Evolutionary conservation across 2,329 filamentous ascomycete genomes (phyloP), one percentile per base, ranked within the genome.

Genomic region (Ophiostoma ulmi): DNA sequence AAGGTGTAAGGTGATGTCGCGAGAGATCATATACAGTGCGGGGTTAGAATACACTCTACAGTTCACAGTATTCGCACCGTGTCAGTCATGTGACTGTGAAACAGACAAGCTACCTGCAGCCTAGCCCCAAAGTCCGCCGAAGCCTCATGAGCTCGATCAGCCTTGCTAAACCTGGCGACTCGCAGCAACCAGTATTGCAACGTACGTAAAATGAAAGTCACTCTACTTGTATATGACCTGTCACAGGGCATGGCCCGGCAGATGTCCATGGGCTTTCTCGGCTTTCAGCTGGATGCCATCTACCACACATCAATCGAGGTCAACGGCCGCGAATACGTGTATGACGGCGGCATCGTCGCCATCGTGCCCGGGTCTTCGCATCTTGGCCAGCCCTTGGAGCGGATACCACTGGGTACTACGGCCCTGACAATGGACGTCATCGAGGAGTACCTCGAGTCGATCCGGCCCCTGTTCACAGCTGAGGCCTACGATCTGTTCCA

Each of bases 231-330:
- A 52, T 94, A 94, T 76, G 91, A 94, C 80, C 84, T 94, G 67
- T 94, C 91, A 1, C 80, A 79, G n/a, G 86, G 86, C 26, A 75
- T 88, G 61, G 86, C 86, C 17, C 81, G 83, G 11, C 77, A 87
- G 74, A 81, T 88, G 81, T 87, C 85, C 22, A 79, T 81, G 81
- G 79, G 82, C 72, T 74, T 84, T 70, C 78, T 89, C 11, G 81
- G 85, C 20, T 85, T 87, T 74, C 82, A 86, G 69, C 92, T 97
- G 68, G 94, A 98, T 79, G 95, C 95, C 70, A 88, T 99, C 69
- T 98, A 98, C 75, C 95, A 99, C 79, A 98, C 95, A 0, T 92
- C 94, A 0, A 89, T 99, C 70, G 90, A 97, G 61, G 84, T 98
- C 55, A 87, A 89, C 69, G 89, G 90, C n/a, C 86, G 90, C 68